phyloP scores from a whole-genome alignment of 345 rosid species.

The Atalantia buxifolia region DNA sequence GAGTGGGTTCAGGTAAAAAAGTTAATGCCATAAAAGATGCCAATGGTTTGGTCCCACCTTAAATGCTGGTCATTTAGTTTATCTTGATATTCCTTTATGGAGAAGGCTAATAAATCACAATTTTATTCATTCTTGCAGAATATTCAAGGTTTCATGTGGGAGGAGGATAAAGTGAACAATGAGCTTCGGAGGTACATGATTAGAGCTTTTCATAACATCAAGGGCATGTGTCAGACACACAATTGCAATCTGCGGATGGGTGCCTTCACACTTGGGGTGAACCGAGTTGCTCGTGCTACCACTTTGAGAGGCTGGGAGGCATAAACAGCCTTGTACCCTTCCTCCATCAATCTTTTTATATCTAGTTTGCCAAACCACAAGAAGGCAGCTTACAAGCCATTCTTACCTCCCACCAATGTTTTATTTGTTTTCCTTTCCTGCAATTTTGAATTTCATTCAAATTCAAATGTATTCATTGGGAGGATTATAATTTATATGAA shows the following conservation, averaged over 20 bases:
- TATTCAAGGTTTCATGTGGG: slow-evolving; percentile 99
- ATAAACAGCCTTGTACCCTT: slow-evolving; percentile 18
- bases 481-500: neutral
- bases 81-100: neutral
- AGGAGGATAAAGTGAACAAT: slow-evolving; percentile 78
- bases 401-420: neutral
- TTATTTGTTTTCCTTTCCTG: neutral
- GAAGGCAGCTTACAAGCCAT: slow-evolving; percentile 7
- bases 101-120: slow-evolving; percentile 1
- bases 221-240: slow-evolving; percentile 82
- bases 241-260: slow-evolving; percentile 96
- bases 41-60: neutral
- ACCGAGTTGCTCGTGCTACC: slow-evolving; percentile 92
- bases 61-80: neutral
- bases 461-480: slow-evolving; percentile 5
- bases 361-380: neutral
- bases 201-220: slow-evolving; percentile 77
- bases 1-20: slow-evolving; percentile 92
- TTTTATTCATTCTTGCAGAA: slow-evolving; percentile 46
- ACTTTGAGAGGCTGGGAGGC: slow-evolving; percentile 96
- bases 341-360: neutral
- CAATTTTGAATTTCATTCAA: neutral
- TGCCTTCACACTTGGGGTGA: slow-evolving; percentile 95
- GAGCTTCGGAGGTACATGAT: slow-evolving; percentile 85
- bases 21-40: neutral